These are phyloP conservation scores for Taphrina wiesneri DNA, from an alignment of 1,139 yeast species.

Conservation along the genomic window DNA sequence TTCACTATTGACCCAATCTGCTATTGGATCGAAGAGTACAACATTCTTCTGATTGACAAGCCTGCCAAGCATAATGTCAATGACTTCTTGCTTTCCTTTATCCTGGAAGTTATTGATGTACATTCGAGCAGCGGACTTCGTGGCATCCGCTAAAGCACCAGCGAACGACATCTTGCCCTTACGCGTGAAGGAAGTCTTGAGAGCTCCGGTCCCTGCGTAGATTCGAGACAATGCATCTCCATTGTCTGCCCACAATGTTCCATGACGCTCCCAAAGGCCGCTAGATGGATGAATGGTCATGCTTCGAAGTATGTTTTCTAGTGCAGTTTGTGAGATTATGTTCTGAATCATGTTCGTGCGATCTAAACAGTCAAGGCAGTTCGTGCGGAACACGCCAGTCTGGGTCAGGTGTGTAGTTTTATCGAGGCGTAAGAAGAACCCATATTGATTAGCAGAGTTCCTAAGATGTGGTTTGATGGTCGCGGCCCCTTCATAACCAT, in stretches of 20 bases:
- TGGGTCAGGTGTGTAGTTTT: constrained; percentile 66
- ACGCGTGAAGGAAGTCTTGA: constrained; percentile 89
- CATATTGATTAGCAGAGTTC: constrained; percentile 71
- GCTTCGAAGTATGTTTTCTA: constrained; percentile 50
- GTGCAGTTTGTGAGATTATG: constrained; percentile 66
- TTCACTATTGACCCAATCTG: constrained; percentile 71
- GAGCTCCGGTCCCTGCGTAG: constrained; percentile 95
- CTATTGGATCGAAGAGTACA: constrained; percentile 79
- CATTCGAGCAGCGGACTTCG: constrained; percentile 91
- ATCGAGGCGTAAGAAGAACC: constrained; percentile 63
- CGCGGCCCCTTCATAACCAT: constrained; percentile 82
- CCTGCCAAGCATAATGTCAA: constrained; percentile 82
- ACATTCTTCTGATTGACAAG: constrained; percentile 73
- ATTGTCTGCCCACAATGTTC: constrained; percentile 93
- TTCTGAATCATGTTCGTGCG: constrained; percentile 93
- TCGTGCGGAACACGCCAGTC: constrained; percentile 84
- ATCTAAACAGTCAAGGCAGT: constrained; percentile 93
- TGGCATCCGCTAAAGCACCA: constrained; percentile 93
- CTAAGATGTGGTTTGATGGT: constrained; percentile 65
- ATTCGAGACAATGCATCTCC: constrained; percentile 97
- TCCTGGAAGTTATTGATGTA: constrained; percentile 95
- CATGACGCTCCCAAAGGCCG: constrained; percentile 67
- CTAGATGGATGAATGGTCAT: constrained; percentile 36
- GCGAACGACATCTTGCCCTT: constrained; percentile 95
- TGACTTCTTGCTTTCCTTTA: constrained; percentile 80